Percentiles rank a stretch among this genome's conserved stretches.
Conservation (phyloP, 306 rosid species). For the Macrotyloma uniflorum region DNA sequence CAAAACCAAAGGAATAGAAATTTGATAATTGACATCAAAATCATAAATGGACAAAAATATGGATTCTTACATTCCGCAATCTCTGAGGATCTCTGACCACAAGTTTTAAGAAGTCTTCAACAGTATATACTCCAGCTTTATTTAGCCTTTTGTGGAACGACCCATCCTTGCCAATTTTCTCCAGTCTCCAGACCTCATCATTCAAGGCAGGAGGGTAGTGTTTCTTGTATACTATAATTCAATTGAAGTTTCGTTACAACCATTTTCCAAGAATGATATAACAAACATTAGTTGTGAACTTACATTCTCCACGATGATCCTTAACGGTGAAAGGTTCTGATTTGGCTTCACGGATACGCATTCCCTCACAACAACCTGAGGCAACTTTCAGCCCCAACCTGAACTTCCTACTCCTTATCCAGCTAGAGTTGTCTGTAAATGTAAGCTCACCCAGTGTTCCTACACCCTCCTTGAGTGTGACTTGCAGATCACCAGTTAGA, state of each 20-base stretch:
- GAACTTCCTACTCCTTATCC: conserved; percentile 93
- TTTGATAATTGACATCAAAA: conserved; percentile 17
- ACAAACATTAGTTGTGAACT: conserved; percentile 41
- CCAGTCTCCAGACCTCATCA: conserved; percentile 91
- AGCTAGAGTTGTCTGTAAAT: conserved; percentile 90
- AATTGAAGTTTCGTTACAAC: conserved; percentile 22
- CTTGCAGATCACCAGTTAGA: conserved; percentile 78
- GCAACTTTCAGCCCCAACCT: conserved; percentile 81
- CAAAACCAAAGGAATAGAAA: conserved; percentile 5
- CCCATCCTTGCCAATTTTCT: conserved; percentile 92
- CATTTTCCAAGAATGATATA: conserved; percentile 5
- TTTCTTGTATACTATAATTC: conserved; percentile 74
- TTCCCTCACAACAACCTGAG: conserved; percentile 55
- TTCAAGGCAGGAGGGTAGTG: conserved; percentile 79
- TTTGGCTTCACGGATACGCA: conserved; percentile 83
- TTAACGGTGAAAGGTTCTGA: conserved; percentile 88
- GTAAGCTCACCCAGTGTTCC: conserved; percentile 83
- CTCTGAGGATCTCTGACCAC: conserved; percentile 80
- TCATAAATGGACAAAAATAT: conserved; percentile 1
- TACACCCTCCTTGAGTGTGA: conserved; percentile 72
- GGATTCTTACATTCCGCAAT: conserved; percentile 69
- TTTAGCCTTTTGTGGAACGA: conserved; percentile 84
- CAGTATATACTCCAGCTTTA: conserved; percentile 66
- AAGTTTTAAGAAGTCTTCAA: conserved; percentile 79
- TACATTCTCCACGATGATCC: conserved; percentile 95